phyloP scores from a whole-genome alignment of 345 rosid genomes.

The Pugionium cornutum region DNA sequence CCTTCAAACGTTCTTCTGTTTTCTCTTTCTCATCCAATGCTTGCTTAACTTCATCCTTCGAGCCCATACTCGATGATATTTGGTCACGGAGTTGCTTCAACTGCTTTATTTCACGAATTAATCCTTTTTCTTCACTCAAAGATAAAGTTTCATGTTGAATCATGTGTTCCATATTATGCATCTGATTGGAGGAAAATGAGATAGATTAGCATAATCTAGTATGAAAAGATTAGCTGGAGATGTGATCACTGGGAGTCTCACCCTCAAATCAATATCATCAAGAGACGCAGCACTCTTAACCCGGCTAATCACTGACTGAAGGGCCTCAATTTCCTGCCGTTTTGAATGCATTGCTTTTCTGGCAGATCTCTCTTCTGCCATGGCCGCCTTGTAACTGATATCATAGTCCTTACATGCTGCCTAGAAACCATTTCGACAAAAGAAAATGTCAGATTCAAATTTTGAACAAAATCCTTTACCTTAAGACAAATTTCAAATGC shows the following conservation, averaged over 20 bases:
- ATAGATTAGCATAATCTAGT: conserved; percentile 31
- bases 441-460: conserved; percentile 19
- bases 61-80: conserved; percentile 55
- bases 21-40: conserved; percentile 63
- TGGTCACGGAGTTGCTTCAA: conserved; percentile 63
- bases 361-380: conserved; percentile 61
- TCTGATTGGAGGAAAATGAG: conserved; percentile 46
- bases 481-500: conserved; percentile 10
- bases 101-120: conserved; percentile 67
- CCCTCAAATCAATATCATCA: conserved; percentile 66
- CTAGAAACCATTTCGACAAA: conserved; percentile 43
- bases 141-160: conserved; percentile 73
- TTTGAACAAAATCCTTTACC: conserved; percentile 25
- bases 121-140: conserved; percentile 73
- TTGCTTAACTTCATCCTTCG: conserved; percentile 59
- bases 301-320: conserved; percentile 53
- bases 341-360: conserved; percentile 57
- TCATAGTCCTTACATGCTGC: conserved; percentile 47
- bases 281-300: conserved; percentile 53
- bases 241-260: conserved; percentile 34
- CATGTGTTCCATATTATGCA: conserved; percentile 61
- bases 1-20: conserved; percentile 75
- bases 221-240: conserved; percentile 10
- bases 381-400: conserved; percentile 47
- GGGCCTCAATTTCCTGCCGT: conserved; percentile 67